Percentiles rank a stretch among this genome's conserved stretches.
Evolutionary conservation across 2,329 filamentous ascomycete species (phyloP).

Genomic region (Cytospora schulzeri): DNA sequence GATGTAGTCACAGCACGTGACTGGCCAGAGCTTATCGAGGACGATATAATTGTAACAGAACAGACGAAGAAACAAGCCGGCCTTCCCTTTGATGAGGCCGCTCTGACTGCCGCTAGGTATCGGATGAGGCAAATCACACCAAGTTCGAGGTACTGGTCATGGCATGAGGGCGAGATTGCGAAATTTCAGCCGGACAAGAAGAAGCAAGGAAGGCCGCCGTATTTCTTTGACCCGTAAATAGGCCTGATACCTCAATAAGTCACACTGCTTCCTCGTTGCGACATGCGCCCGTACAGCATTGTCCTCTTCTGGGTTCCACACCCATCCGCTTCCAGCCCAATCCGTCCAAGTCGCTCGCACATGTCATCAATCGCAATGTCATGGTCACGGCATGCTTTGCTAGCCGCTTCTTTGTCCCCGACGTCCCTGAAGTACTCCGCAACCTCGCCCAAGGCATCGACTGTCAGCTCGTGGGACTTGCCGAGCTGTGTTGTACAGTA

Average conservation of each 20-base stretch:
- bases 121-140: not conserved
- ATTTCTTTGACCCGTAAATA: not conserved
- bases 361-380: not conserved
- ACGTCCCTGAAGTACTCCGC: not conserved
- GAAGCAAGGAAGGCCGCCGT: slow-evolving; percentile 1
- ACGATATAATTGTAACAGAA: not conserved
- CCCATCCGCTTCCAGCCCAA: slow-evolving; percentile 6
- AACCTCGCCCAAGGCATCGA: slow-evolving; percentile 19
- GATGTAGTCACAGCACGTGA: not conserved
- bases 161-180: not conserved
- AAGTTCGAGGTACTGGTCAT: not conserved
- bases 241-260: not conserved
- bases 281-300: slow-evolving; percentile 13
- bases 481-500: slow-evolving; percentile 11
- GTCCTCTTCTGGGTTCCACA: slow-evolving; percentile 2
- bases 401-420: not conserved
- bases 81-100: not conserved
- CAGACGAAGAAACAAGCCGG: not conserved
- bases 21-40: not conserved
- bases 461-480: slow-evolving; percentile 14
- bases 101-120: not conserved
- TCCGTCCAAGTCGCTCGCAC: slow-evolving; percentile 11
- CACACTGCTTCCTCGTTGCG: not conserved
- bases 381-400: not conserved
- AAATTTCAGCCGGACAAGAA: not conserved